Base-by-base conservation (phyloP, 768 basidiomycete genomes). In the Suillus americanus region DNA sequence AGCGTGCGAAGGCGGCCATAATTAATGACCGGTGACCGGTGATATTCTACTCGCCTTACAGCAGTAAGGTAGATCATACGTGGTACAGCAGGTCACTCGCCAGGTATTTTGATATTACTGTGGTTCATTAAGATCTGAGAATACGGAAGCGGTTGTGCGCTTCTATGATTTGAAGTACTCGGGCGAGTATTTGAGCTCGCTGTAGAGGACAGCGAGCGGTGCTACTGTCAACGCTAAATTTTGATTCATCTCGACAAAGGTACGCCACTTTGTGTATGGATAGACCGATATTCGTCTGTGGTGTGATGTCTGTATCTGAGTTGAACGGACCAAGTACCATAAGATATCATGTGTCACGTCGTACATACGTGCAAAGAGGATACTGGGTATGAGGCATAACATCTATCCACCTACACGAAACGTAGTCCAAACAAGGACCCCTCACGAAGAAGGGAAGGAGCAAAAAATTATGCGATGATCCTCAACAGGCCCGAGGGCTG, bases 381-480 rank as follows among this genome's bases (percentile, higher is more conserved):
- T 50, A 25, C 16, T 7, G 18, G 30, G 4, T 20, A 53, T 18
- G 8, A 12, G 18, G 6, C 8, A 9, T 12, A 6, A 35, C 12
- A 35, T 35, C 6, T 13, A 35, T 35, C 30, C 3, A 33, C 53
- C 12, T 5, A 33, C 12, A 7, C 2, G 6, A 13, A 35, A 35
- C 12, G 33, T n/a, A 35, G 20, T n/a, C 12, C 33, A 54, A 3
- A 35, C 12, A 25, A 59, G 41, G 18, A 62, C 43, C 72, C 75
- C 73, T 75, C 77, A 60, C 75, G 70, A 80, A 74, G 76, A 77
- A 74, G 75, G 74, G 48, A 62, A 54, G 59, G 10, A 48, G 54
- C 65, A 66, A 79, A 79, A 78, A 77, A 78, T 79, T 79, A 63
- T 69, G 75, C 75, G 71, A 67, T 65, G 45, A 62, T 46, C 62